Evolutionary conservation across 2,329 filamentous ascomycete species (phyloP).

Genomic region (Nigrospora sphaerica): DNA sequence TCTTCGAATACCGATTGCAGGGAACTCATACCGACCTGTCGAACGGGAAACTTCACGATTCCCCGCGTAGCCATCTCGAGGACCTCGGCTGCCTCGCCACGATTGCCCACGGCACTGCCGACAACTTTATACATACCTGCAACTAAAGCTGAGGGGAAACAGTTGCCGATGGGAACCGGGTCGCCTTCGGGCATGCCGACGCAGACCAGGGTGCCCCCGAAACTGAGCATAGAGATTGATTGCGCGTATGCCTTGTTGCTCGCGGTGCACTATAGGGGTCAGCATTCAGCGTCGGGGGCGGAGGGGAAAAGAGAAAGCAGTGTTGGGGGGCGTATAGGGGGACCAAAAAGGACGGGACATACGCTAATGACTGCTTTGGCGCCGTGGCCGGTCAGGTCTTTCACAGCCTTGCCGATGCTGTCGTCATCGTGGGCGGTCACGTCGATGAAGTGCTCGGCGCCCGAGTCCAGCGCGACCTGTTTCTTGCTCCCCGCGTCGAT

Average conservation of each 20-base stretch:
- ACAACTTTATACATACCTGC: constrained; percentile 35
- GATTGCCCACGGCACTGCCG: constrained; percentile 42
- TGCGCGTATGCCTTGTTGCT: constrained; percentile 43
- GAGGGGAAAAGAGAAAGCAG: background rate
- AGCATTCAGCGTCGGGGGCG: background rate
- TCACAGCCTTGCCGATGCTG: constrained; percentile 46
- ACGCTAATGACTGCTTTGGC: constrained; percentile 42
- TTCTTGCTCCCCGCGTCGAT: constrained; percentile 59
- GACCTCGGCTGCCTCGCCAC: constrained; percentile 39
- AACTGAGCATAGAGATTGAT: constrained; percentile 36
- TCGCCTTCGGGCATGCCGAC: constrained; percentile 43
- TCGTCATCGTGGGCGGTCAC: constrained; percentile 40
- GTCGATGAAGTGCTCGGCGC: constrained; percentile 60
- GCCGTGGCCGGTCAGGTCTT: constrained; percentile 49
- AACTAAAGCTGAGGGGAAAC: constrained; percentile 33
- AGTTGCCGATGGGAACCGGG: constrained; percentile 32
- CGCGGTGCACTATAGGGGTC: constrained; percentile 41
- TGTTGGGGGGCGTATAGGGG: background rate
- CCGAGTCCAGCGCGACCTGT: constrained; percentile 47
- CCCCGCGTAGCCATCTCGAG: constrained; percentile 39
- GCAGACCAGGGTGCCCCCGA: constrained; percentile 42
- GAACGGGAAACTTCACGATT: constrained; percentile 35
- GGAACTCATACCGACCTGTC: constrained; percentile 37
- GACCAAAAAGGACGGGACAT: background rate
- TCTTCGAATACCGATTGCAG: constrained; percentile 33